These are phyloP conservation scores for Micractinium sp. DNA, from an alignment of 139 green algal species.

Conservation along the genomic window DNA sequence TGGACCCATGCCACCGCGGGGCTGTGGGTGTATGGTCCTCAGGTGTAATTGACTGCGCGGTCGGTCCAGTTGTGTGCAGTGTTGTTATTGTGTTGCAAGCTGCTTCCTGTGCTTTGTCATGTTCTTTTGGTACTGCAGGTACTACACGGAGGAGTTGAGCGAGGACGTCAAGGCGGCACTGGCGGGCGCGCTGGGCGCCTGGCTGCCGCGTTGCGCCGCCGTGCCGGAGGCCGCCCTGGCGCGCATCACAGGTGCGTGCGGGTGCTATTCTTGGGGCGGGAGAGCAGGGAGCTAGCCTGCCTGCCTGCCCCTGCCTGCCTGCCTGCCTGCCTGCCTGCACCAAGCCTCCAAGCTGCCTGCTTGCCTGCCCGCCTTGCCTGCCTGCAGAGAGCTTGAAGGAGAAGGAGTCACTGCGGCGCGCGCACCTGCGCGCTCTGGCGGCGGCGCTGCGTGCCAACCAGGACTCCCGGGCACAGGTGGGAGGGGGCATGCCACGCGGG, in stretches of 20 bases:
- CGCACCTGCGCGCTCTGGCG: conserved; percentile 39
- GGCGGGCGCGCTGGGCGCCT: conserved; percentile 53
- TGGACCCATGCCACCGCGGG: too few relatives aligned
- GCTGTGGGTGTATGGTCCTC: background rate
- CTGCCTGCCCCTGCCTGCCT: too few relatives aligned
- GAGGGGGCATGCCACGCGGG: background rate
- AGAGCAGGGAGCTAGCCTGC: background rate
- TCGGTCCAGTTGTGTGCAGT: background rate
- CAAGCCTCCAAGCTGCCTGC: too few relatives aligned
- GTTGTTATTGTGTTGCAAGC: too few relatives aligned
- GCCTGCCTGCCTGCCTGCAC: too few relatives aligned
- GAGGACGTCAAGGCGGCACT: conserved; percentile 61
- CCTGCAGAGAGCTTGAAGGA: conserved; percentile 50
- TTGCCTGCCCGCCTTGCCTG: too few relatives aligned
- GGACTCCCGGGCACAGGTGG: conserved; percentile 25
- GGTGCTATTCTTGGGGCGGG: too few relatives aligned
- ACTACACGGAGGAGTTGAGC: conserved; percentile 54
- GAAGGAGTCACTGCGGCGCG: conserved; percentile 50
- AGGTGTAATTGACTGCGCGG: too few relatives aligned
- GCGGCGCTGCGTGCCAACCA: conserved; percentile 6
- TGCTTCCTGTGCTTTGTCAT: too few relatives aligned
- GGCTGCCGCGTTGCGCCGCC: conserved; percentile 47
- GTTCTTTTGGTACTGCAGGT: background rate
- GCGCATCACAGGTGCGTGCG: conserved; percentile 11
- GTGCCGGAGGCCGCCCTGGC: conserved; percentile 9